Base-by-base conservation (phyloP, 495 filamentous ascomycete genomes). In the Annulohypoxylon bovei region DNA sequence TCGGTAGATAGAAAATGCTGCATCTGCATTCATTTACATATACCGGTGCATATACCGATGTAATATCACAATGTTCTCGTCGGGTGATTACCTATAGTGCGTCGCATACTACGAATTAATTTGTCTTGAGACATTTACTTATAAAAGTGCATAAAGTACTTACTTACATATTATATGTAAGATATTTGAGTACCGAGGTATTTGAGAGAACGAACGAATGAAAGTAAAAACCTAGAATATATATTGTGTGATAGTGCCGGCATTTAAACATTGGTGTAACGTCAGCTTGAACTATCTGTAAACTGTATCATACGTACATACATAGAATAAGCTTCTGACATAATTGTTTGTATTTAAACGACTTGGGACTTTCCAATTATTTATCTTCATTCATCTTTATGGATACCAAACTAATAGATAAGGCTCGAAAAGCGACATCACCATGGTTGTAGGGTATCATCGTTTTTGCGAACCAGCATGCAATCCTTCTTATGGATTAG, bases 21-120 rank as follows among this genome's bases (percentile, higher is more conserved):
- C 57, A 25, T 50, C 46, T 57, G 50, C 57, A 50, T 57, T 20
- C 30, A 16, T 42, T 7, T 18, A 18, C 39, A 42, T 42, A 16
- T 42, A 42, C 39, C 39, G 39, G 39, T 18, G 39, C 39, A 42
- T 46, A 56, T 25, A 42, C 23, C 40, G 42, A 28, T 58, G 47
- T 49, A 49, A 12, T 35, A 57, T n/a, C n/a, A n/a, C n/a, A n/a
- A n/a, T n/a, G n/a, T 68, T 68, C 50, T 68, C 59, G 49, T n/a
- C n/a, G n/a, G n/a, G n/a, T 53, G n/a, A 20, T 33, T 20, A n/a
- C n/a, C n/a, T n/a, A 20, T 33, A 28, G 49, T 53, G 27, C 14
- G n/a, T 32, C 20, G 16, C 49, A 53, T 33, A 33, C 12, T 4
- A 33, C 14, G 20, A 28, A 20, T 53, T 33, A 30, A 33, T 32